Percentiles rank a stretch among this genome's conserved stretches.
Conservation (phyloP, 2,329 filamentous ascomycete genomes). For the Arthrobotrys iridis region DNA sequence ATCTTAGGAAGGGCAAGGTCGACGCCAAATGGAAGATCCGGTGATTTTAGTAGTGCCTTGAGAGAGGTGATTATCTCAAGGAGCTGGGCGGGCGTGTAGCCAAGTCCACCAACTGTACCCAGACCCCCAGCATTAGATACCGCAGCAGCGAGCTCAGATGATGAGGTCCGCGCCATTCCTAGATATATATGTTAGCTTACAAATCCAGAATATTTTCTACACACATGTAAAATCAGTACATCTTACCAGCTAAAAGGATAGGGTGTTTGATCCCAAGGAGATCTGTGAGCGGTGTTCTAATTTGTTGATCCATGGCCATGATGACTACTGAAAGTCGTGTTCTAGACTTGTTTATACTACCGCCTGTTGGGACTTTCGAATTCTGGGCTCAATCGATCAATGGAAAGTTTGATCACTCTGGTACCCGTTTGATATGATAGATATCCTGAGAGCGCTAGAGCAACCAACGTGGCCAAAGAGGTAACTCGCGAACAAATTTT, state of each 20-base stretch:
- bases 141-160: slow-evolving; percentile 80
- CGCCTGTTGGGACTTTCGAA: no score
- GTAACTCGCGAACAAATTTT: no score
- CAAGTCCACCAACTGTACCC: slow-evolving; percentile 76
- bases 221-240: neutral
- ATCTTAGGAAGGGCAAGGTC: slow-evolving; percentile 92
- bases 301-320: slow-evolving; percentile 59
- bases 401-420: no score
- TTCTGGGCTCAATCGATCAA: no score
- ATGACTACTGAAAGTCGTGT: neutral
- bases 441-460: no score
- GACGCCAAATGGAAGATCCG: slow-evolving; percentile 83
- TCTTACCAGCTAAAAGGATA: slow-evolving; percentile 80
- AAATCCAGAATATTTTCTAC: neutral
- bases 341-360: no score
- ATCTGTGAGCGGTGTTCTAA: slow-evolving; percentile 79
- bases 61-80: slow-evolving; percentile 85
- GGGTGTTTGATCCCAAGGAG: slow-evolving; percentile 87
- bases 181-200: neutral
- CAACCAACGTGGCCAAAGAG: neutral
- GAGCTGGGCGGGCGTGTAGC: slow-evolving; percentile 78
- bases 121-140: slow-evolving; percentile 90
- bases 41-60: slow-evolving; percentile 75
- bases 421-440: neutral
- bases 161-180: slow-evolving; percentile 83